A percentile compares a stretch with the other conserved stretches of the same genome.
Evolutionary conservation across 345 rosid genomes (phyloP).

Genomic region (Rhodamnia rubescens): DNA sequence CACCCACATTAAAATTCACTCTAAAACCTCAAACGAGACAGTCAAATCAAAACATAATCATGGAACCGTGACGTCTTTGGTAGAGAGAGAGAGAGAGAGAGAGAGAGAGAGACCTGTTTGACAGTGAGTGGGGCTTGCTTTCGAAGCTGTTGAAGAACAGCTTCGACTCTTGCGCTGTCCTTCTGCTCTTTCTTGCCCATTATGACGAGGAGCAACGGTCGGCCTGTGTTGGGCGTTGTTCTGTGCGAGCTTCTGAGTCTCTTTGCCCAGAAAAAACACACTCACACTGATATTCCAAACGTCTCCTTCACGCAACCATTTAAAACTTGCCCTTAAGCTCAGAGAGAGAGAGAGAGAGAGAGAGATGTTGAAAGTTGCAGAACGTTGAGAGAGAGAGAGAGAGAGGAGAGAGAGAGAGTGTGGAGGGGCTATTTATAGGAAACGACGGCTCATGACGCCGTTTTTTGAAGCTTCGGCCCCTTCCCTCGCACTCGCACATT

Average conservation of each 20-base stretch:
- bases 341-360: conserved; percentile 3
- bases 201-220: conserved; percentile 1
- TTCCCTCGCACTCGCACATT: not conserved
- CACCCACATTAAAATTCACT: not conserved
- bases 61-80: not conserved
- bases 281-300: conserved; percentile 28
- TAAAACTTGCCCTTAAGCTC: conserved; percentile 8
- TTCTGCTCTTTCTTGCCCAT: conserved; percentile 63
- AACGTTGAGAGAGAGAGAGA: conserved; percentile 4
- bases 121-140: conserved; percentile 70
- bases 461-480: conserved; percentile 15
- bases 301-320: conserved; percentile 55
- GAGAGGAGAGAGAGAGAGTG: not conserved
- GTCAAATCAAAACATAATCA: not conserved
- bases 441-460: conserved; percentile 41
- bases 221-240: not conserved
- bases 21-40: not conserved
- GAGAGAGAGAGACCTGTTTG: conserved; percentile 46
- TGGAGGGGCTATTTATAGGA: conserved; percentile 12
- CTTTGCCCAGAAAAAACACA: not conserved
- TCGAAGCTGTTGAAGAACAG: conserved; percentile 52
- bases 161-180: conserved; percentile 32
- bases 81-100: not conserved
- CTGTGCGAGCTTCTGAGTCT: not conserved
- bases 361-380: conserved; percentile 2